Evolutionary conservation across 495 filamentous ascomycete genomes (phyloP), one percentile per base, ranked within the genome.

Genomic region (Daldinia decipiens): DNA sequence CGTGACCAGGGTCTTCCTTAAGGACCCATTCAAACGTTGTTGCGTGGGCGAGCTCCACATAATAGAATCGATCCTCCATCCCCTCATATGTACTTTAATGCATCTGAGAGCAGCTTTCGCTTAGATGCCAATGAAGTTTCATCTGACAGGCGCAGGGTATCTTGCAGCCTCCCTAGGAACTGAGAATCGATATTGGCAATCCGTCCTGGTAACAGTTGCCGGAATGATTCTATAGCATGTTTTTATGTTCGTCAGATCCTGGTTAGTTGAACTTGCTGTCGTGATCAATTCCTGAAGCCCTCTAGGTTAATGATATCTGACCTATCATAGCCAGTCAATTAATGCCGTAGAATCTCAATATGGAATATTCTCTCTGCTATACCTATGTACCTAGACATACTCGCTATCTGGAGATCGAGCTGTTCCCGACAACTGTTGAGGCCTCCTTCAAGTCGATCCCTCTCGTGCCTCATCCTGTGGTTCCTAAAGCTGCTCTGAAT

Each of bases 111-210:
- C n/a, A 36, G 9, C 19, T 55, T 9, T 29, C 67, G 57, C n/a
- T 65, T 65, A 24, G 34, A 31, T 47, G 38, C 15, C 32, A 61
- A 36, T 24, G 43, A 36, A 6, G 19, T 39, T 34, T 62, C 64
- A 53, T 36, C 70, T 36, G 59, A 70, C 57, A 55, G 47, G 0
- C n/a, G 43, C 4, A 70, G 7, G 17, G 76, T 71, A 15, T 36
- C 39, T 12, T 47, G 43, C 17, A 47, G 19, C 19, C 17, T 21
- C n/a, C 4, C 17, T 9, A 47, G 4, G 17, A 47, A 47, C 17
- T 47, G 43, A 19, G 43, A 47, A 24, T 47, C 43, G 3, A 47
- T 19, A 47, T 47, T 47, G 19, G 43, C 43, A 4, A 21, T 17
- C 43, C 24, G n/a, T 7, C 17, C 43, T 19, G 43, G 17, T 47